phyloP scores from a whole-genome alignment of 257 asterid species.

The Solanum sejunctum region DNA sequence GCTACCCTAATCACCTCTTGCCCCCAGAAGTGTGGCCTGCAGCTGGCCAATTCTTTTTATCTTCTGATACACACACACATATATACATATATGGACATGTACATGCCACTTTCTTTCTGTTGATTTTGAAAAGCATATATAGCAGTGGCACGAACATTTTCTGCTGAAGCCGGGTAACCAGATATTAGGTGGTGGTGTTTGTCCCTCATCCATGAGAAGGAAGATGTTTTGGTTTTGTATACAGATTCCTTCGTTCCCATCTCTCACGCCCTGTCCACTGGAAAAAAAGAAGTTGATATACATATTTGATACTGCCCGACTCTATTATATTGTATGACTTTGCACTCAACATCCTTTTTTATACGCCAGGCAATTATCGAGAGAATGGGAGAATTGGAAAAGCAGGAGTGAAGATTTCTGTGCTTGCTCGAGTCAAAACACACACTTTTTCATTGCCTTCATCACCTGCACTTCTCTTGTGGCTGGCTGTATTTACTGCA shows the following conservation, averaged over 20 bases:
- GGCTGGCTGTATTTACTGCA: background rate
- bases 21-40: background rate
- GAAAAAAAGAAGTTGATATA: background rate
- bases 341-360: background rate
- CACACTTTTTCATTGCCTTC: background rate
- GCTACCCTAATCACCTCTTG: background rate
- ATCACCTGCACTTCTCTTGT: background rate
- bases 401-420: slow-evolving; percentile 36
- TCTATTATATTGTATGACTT: background rate
- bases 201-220: background rate
- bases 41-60: background rate
- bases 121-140: background rate
- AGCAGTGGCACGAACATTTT: background rate
- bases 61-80: background rate
- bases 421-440: background rate
- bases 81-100: background rate
- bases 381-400: slow-evolving; percentile 95
- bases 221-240: background rate
- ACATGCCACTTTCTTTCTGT: background rate
- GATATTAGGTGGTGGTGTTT: background rate
- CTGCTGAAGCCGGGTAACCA: background rate
- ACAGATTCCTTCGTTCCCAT: background rate
- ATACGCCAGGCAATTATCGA: slow-evolving; percentile 69
- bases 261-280: background rate
- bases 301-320: background rate